Percentiles rank a stretch among this genome's conserved stretches.
These are phyloP conservation scores for Tripterygium wilfordii DNA, from an alignment of 177 flowering plant genomes.

Conservation along the genomic window DNA sequence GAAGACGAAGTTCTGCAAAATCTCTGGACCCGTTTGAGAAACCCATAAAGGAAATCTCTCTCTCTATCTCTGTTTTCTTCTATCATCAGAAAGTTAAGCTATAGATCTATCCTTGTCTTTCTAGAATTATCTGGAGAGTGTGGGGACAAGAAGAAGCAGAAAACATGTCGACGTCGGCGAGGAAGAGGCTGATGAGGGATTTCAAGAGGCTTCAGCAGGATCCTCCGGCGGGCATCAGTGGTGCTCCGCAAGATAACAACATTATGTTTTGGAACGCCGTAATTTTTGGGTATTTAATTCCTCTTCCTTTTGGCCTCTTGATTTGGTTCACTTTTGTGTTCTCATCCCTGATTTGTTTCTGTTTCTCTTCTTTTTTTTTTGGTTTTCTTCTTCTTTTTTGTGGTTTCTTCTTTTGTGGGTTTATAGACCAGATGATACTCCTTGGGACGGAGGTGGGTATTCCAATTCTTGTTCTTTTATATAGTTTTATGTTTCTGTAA, in stretches of 20 bases:
- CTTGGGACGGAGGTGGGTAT: slow-evolving; percentile 70
- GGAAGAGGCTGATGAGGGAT: too few species aligned
- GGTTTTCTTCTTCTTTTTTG: neutral
- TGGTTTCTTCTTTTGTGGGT: neutral
- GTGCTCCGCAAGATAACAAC: slow-evolving; percentile 78
- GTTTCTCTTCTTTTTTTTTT: neutral
- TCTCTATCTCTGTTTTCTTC: too few species aligned
- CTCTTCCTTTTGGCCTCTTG: neutral
- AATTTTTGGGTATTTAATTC: slow-evolving; percentile 59
- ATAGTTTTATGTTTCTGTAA: neutral
- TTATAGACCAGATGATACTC: slow-evolving; percentile 73
- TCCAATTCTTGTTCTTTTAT: neutral
- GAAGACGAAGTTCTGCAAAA: too few species aligned
- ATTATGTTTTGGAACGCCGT: slow-evolving; percentile 86
- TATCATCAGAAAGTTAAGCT: too few species aligned
- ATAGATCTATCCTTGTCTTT: too few species aligned
- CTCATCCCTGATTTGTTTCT: slow-evolving; percentile 1
- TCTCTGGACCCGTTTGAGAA: too few species aligned
- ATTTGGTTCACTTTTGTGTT: neutral
- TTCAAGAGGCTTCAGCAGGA: slow-evolving; percentile 74
- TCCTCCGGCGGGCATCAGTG: too few species aligned
- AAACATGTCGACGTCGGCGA: slow-evolving; percentile 80
- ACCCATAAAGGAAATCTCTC: too few species aligned
- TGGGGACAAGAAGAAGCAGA: too few species aligned
- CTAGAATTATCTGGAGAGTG: too few species aligned